Conservation (phyloP, 371 early-diverging fungal species). For the Zychaea mexicana region DNA sequence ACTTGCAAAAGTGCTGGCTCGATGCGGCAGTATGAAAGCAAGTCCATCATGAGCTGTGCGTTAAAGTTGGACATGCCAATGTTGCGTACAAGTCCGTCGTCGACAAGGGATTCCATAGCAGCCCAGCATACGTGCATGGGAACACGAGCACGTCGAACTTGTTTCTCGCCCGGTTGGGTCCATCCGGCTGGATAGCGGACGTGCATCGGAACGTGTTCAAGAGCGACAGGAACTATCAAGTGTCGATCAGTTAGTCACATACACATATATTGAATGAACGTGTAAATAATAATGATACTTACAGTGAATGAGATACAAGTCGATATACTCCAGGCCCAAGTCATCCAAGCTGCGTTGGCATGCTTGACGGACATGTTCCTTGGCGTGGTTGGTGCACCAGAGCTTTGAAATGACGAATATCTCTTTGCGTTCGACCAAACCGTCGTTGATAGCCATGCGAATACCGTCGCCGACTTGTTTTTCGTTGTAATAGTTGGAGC, state of each 20-base stretch:
- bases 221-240: constrained; percentile 24
- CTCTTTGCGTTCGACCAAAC: constrained; percentile 53
- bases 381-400: constrained; percentile 64
- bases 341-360: constrained; percentile 52
- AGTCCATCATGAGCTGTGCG: constrained; percentile 44
- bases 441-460: constrained; percentile 49
- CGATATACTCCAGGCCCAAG: constrained; percentile 68
- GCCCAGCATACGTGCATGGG: constrained; percentile 39
- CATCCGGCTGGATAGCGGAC: constrained; percentile 28
- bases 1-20: constrained; percentile 58
- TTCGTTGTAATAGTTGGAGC: constrained; percentile 59
- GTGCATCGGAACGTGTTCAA: constrained; percentile 29
- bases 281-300: constrained; percentile 1
- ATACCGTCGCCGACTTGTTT: constrained; percentile 52
- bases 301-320: constrained; percentile 66
- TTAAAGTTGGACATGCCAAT: constrained; percentile 63
- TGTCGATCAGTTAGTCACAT: background rate
- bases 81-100: constrained; percentile 31
- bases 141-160: constrained; percentile 21
- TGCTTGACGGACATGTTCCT: constrained; percentile 51
- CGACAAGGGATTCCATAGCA: constrained; percentile 29
- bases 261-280: background rate
- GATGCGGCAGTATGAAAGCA: constrained; percentile 50
- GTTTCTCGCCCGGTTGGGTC: constrained; percentile 28
- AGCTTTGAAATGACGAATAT: constrained; percentile 79